These are phyloP conservation scores for Oehlia diaphana DNA, from an alignment of 192 early-diverging fungal species.

Conservation along the genomic window DNA sequence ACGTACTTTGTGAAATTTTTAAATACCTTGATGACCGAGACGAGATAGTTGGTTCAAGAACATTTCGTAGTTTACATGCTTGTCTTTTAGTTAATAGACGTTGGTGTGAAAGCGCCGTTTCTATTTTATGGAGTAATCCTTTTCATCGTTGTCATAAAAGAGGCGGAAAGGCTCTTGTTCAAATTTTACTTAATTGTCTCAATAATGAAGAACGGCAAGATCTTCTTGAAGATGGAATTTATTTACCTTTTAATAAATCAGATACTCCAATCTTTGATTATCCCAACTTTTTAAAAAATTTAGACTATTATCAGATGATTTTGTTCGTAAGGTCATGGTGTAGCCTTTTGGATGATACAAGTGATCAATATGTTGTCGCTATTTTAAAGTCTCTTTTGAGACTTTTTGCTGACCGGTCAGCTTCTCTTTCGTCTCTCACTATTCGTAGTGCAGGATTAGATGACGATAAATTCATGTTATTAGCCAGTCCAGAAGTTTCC, in stretches of 20 bases:
- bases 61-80: conserved; percentile 1
- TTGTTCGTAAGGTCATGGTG: conserved; percentile 4
- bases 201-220: neutral
- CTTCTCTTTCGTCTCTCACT: neutral
- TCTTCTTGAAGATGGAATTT: neutral
- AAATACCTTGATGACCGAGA: conserved; percentile 11
- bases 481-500: neutral
- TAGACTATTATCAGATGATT: conserved; percentile 19
- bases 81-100: conserved; percentile 14
- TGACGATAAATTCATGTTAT: neutral
- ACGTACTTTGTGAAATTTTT: conserved; percentile 3
- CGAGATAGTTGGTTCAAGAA: neutral
- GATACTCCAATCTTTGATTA: conserved; percentile 6
- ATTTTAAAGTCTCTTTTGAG: conserved; percentile 6
- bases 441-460: neutral
- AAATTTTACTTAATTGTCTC: conserved; percentile 6
- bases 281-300: conserved; percentile 2
- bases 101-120: conserved; percentile 5
- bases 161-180: neutral
- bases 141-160: conserved; percentile 5
- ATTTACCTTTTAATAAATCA: neutral
- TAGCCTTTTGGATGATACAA: neutral
- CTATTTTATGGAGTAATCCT: conserved; percentile 11
- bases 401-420: neutral
- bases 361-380: neutral